Percentiles rank a stretch among this genome's conserved stretches.
phyloP scores from a whole-genome alignment of 352 stramenopile genomes.

The Pythium scleroteichum region DNA sequence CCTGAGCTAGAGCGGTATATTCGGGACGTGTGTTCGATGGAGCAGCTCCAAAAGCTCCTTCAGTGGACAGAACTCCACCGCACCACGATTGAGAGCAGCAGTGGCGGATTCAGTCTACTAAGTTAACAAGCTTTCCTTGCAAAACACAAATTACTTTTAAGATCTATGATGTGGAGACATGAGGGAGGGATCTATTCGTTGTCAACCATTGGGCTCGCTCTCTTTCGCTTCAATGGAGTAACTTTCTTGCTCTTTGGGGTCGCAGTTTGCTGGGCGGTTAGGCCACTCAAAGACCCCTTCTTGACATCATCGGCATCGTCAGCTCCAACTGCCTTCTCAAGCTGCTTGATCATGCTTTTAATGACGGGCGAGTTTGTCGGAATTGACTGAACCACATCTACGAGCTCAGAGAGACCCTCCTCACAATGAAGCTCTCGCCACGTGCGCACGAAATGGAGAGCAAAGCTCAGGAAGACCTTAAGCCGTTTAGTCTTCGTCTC shows the following conservation, averaged over 20 bases:
- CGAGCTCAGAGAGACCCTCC: slow-evolving; percentile 29
- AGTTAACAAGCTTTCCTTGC: slow-evolving; percentile 1
- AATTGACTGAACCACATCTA: slow-evolving; percentile 47
- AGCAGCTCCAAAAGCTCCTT: slow-evolving; percentile 72
- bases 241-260: slow-evolving; percentile 31
- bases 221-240: slow-evolving; percentile 28
- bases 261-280: slow-evolving; percentile 14
- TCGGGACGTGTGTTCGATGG: slow-evolving; percentile 60
- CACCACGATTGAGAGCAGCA: slow-evolving; percentile 40
- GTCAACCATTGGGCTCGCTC: slow-evolving; percentile 13
- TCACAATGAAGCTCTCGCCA: slow-evolving; percentile 39
- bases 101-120: slow-evolving; percentile 6
- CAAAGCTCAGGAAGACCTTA: slow-evolving; percentile 68
- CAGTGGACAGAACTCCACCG: slow-evolving; percentile 80
- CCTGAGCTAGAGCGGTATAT: slow-evolving; percentile 74
- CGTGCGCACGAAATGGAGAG: slow-evolving; percentile 67
- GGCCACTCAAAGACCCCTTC: slow-evolving; percentile 4
- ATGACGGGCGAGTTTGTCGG: slow-evolving; percentile 65
- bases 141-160: slow-evolving; percentile 2
- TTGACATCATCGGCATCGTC: slow-evolving; percentile 31
- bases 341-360: slow-evolving; percentile 72
- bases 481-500: slow-evolving; percentile 70
- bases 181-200: slow-evolving; percentile 19
- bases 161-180: slow-evolving; percentile 18
- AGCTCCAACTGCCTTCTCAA: slow-evolving; percentile 32